A percentile compares a stretch with the other conserved stretches of the same genome.
Evolutionary conservation across 2,329 filamentous ascomycete species (phyloP).

Genomic region (Raffaelea arxii): DNA sequence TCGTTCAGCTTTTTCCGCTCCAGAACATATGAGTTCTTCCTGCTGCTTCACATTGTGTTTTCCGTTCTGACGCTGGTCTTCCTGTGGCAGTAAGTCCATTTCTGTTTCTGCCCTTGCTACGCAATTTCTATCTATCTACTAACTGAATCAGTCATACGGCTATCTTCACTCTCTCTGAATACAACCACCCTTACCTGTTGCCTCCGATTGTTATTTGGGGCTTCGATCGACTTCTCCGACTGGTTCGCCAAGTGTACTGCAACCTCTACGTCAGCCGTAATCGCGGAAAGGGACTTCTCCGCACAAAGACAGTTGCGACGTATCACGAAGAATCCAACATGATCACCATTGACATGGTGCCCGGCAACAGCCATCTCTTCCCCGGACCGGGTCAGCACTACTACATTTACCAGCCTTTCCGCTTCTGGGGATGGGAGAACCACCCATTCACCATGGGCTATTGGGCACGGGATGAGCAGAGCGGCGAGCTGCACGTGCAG

Average conservation of each 20-base stretch:
- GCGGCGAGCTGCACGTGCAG: constrained; percentile 6
- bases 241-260: constrained; percentile 30
- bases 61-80: constrained; percentile 30
- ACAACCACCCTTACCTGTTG: constrained; percentile 12
- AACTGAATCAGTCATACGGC: constrained; percentile 9
- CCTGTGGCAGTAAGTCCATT: constrained; percentile 8
- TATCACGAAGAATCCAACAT: constrained; percentile 10
- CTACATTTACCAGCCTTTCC: constrained; percentile 32
- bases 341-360: constrained; percentile 8
- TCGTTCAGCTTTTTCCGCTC: constrained; percentile 42
- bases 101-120: no score
- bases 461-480: background rate
- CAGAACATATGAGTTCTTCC: constrained; percentile 41
- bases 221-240: constrained; percentile 20
- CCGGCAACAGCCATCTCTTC: constrained; percentile 5
- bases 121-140: no score
- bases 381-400: constrained; percentile 33
- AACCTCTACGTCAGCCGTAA: constrained; percentile 18
- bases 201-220: constrained; percentile 11
- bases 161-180: constrained; percentile 7
- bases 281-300: constrained; percentile 4
- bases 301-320: constrained; percentile 6
- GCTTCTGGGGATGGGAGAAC: constrained; percentile 34
- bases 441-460: constrained; percentile 38
- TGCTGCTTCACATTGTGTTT: constrained; percentile 30